Evolutionary conservation across 352 stramenopile species (phyloP), one percentile per base, ranked within the genome.

Genomic region (Globisporangium paroecandrum): DNA sequence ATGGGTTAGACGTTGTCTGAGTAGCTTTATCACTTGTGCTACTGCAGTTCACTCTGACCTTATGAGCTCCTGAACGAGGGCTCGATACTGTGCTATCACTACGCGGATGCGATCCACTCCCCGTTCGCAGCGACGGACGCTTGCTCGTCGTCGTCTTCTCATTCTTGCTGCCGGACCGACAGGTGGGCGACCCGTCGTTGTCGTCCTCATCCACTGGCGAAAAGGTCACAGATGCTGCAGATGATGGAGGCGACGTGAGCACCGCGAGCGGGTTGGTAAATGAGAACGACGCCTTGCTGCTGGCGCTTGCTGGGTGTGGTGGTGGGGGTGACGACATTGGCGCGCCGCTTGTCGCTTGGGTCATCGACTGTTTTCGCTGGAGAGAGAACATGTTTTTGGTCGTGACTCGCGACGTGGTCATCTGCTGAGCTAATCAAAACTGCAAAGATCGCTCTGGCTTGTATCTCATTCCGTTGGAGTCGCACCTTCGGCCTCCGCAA

Each of bases 361-460:
- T 70, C 55, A 73, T 77, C n/a, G 77, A 85, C 49, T 81, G 75
- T 46, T 75, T 73, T 65, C 77, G 71, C n/a, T 77, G 77, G 27
- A 81, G 60, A 36, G 75, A 79, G 49, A 77, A 82, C 73, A 82
- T 81, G 49, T 55, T 69, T 54, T 57, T 69, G 20, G 60, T 43
- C 43, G 32, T 36, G 38, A 55, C 18, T 12, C 27, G 36, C 58
- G 29, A 41, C 36, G n/a, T 55, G 32, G 58, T 64, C 27, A 36
- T 61, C n/a, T 22, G 49, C 49, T 8, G 29, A 3, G 20, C 49
- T 56, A 9, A 18, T 56, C 49, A n/a, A 56, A 29, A 22, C 22
- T 56, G n/a, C 8, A 56, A 56, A 29, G 49, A 24, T 18, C 7
- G 49, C 25, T 8, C 29, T 8, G 49, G 49, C 27, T 29, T 8